A percentile compares a stretch with the other conserved stretches of the same genome.
These are phyloP conservation scores for Boechera divaricarpa DNA, from an alignment of 345 rosid genomes.

Conservation along the genomic window DNA sequence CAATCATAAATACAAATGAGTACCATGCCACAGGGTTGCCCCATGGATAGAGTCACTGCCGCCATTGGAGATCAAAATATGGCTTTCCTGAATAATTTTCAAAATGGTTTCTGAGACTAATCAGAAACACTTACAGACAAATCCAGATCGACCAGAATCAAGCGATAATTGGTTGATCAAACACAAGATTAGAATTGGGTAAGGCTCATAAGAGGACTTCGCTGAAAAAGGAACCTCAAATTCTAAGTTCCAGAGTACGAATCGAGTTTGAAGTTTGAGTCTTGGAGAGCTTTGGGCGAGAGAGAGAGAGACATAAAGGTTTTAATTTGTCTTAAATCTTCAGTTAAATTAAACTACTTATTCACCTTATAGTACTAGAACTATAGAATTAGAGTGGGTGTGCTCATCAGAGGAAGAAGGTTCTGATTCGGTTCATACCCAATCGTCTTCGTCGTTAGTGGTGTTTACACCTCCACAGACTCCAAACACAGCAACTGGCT, in stretches of 20 bases:
- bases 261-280: background rate
- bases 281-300: background rate
- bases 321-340: background rate
- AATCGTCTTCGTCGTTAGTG: slow-evolving; percentile 49
- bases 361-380: too few relatives aligned
- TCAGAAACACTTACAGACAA: slow-evolving; percentile 2
- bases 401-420: slow-evolving; percentile 57
- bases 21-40: slow-evolving; percentile 48
- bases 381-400: slow-evolving; percentile 39
- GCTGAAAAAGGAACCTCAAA: background rate
- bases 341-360: background rate
- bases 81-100: slow-evolving; percentile 3
- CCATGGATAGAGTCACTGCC: slow-evolving; percentile 40
- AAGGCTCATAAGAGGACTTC: background rate
- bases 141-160: background rate
- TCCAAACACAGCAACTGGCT: slow-evolving; percentile 39
- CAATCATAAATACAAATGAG: background rate
- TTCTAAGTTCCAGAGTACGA: slow-evolving; percentile 6
- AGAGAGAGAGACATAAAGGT: background rate
- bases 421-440: slow-evolving; percentile 57
- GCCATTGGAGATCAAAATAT: slow-evolving; percentile 44
- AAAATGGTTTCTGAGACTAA: slow-evolving; percentile 1
- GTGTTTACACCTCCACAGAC: slow-evolving; percentile 53
- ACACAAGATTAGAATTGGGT: background rate
- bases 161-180: background rate